A percentile compares a stretch with the other conserved stretches of the same genome.
Evolutionary conservation across 177 flowering plant genomes (phyloP).

Genomic region (Tripterygium wilfordii): DNA sequence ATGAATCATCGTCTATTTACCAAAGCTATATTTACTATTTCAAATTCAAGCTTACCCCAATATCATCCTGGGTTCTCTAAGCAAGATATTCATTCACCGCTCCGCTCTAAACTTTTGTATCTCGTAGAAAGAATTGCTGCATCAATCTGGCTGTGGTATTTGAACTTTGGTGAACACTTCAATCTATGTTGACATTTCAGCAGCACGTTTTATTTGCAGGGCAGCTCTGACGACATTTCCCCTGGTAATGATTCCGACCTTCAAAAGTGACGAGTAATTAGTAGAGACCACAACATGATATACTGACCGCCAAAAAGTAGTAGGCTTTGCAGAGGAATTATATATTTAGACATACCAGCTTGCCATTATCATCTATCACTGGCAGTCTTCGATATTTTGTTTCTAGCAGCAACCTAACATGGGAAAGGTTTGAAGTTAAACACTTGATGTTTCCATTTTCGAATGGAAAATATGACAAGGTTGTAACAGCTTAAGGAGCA

Average conservation of each 20-base stretch:
- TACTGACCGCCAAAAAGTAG: background rate
- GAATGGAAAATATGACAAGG: too few relatives aligned
- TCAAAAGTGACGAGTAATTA: constrained; percentile 1
- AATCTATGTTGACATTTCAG: constrained; percentile 8
- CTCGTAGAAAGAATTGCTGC: constrained; percentile 7
- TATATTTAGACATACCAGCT: constrained; percentile 48
- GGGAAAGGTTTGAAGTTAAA: background rate
- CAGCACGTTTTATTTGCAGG: constrained; percentile 35
- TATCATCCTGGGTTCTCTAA: too few relatives aligned
- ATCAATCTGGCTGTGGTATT: background rate
- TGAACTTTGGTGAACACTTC: background rate
- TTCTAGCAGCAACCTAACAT: constrained; percentile 48
- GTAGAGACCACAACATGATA: background rate
- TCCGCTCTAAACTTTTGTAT: background rate
- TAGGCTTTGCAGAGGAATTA: too few relatives aligned
- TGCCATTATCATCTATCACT: constrained; percentile 49
- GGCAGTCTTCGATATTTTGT: constrained; percentile 53
- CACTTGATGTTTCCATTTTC: too few relatives aligned
- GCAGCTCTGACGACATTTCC: constrained; percentile 61
- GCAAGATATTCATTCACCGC: background rate
- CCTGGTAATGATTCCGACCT: constrained; percentile 57
- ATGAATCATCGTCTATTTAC: too few relatives aligned
- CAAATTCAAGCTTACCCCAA: too few relatives aligned
- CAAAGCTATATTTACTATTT: too few relatives aligned
- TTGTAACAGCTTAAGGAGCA: too few relatives aligned